Conservation (phyloP, 2,329 filamentous ascomycete species). For the Apiospora arundinis region DNA sequence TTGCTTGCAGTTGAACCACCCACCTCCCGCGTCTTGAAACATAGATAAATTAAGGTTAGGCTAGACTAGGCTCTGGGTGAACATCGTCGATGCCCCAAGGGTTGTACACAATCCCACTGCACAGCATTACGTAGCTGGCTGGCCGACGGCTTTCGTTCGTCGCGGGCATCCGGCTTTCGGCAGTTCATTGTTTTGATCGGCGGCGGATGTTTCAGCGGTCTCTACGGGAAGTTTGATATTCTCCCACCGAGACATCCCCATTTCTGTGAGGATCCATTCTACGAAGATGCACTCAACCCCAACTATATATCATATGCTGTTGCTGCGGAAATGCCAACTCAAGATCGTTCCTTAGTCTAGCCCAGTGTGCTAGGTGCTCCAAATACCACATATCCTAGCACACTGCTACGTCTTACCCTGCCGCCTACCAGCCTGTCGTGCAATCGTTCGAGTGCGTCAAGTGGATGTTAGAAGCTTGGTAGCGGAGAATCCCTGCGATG, state of each 20-base stretch:
- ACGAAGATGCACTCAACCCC: not conserved
- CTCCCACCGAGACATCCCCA: conserved; percentile 6
- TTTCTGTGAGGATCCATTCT: not conserved
- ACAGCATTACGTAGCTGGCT: not conserved
- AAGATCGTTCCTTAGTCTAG: not conserved
- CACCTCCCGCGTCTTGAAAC: not conserved
- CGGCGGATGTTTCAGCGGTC: not conserved
- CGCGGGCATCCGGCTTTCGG: conserved; percentile 3
- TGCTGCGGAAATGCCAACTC: conserved; percentile 7
- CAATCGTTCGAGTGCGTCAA: not conserved
- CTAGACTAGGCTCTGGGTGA: not conserved
- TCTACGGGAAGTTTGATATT: not conserved
- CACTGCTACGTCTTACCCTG: not conserved
- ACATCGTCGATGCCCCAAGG: conserved; percentile 12
- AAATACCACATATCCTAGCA: not conserved
- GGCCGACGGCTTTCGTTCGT: not conserved
- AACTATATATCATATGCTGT: not conserved
- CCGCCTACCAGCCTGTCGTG: not conserved
- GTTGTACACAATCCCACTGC: not conserved
- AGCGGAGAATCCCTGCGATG: conserved; percentile 1
- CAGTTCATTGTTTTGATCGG: conserved; percentile 13
- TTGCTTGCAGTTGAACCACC: not conserved
- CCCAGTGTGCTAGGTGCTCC: not conserved
- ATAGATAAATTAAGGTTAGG: not conserved
- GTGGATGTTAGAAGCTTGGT: conserved; percentile 10